These are phyloP conservation scores for Brettanomyces sp. DNA, from an alignment of 805 yeast species.

Conservation along the genomic window DNA sequence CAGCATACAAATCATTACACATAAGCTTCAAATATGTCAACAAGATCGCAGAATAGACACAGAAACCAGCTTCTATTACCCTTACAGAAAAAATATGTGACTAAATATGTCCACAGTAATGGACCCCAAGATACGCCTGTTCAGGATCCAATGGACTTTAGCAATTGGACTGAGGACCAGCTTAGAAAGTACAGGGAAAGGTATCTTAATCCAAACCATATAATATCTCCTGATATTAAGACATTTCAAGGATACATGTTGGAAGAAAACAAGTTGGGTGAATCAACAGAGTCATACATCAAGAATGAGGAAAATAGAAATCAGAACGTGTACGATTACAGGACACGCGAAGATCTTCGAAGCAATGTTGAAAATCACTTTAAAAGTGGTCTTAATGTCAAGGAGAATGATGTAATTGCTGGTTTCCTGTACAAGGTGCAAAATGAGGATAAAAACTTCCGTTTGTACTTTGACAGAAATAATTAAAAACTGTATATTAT, in stretches of 20 bases:
- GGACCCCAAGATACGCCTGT: conserved; percentile 53
- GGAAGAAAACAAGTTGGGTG: conserved; percentile 58
- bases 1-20: too few relatives aligned
- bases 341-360: conserved; percentile 20
- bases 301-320: conserved; percentile 20
- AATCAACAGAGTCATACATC: conserved; percentile 40
- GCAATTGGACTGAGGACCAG: conserved; percentile 47
- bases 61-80: conserved; percentile 55
- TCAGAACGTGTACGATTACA: conserved; percentile 22
- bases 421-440: conserved; percentile 81
- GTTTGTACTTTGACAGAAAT: conserved; percentile 28
- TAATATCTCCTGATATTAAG: conserved; percentile 48
- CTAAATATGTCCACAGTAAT: conserved; percentile 64
- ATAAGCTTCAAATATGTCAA: background rate
- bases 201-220: conserved; percentile 26
- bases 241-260: conserved; percentile 63
- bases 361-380: conserved; percentile 46
- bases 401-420: conserved; percentile 81
- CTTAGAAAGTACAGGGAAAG: conserved; percentile 60
- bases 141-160: conserved; percentile 61
- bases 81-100: conserved; percentile 57
- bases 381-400: conserved; percentile 36
- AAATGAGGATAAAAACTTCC: conserved; percentile 41
- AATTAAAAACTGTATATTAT: conserved; percentile 3
- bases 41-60: conserved; percentile 46